Percentiles rank a stretch among this genome's conserved stretches.
These are phyloP conservation scores for Umbilicaria muhlenbergii DNA, from an alignment of 495 filamentous ascomycete species.

Conservation along the genomic window DNA sequence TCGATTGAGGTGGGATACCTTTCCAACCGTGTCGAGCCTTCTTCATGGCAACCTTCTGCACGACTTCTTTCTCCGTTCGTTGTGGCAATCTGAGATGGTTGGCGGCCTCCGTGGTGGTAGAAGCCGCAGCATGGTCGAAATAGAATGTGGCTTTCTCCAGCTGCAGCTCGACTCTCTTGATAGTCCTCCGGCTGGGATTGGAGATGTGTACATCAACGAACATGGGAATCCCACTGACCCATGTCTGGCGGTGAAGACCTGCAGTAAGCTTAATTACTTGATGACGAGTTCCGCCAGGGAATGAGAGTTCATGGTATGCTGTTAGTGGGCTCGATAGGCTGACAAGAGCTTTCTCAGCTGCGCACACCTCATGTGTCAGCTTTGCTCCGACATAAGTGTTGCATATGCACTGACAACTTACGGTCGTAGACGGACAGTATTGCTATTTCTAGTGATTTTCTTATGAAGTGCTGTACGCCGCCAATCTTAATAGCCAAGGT, in stretches of 20 bases:
- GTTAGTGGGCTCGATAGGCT: conserved; percentile 33
- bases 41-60: conserved; percentile 23
- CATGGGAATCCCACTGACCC: conserved; percentile 39
- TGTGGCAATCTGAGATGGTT: conserved; percentile 34
- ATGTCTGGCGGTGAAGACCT: conserved; percentile 38
- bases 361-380: conserved; percentile 5
- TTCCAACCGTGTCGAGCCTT: conserved; percentile 26
- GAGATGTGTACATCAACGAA: conserved; percentile 37
- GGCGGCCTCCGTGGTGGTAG: conserved; percentile 29
- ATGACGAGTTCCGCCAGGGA: conserved; percentile 17
- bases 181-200: conserved; percentile 29
- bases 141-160: conserved; percentile 16
- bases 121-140: conserved; percentile 25
- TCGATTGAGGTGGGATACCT: conserved; percentile 26
- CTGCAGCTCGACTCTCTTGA: conserved; percentile 33
- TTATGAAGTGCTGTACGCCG: conserved; percentile 24
- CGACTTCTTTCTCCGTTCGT: conserved; percentile 28
- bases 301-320: conserved; percentile 28
- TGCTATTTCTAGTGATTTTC: conserved; percentile 13
- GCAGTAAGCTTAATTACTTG: conserved; percentile 34
- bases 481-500: conserved; percentile 23
- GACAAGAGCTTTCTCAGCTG: conserved; percentile 35
- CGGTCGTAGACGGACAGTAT: conserved; percentile 19
- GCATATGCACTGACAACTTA: conserved; percentile 2
- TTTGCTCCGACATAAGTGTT: conserved; percentile 11